These are phyloP conservation scores for Exophiala sideris DNA, from an alignment of 2,329 filamentous ascomycete genomes.

Conservation along the genomic window DNA sequence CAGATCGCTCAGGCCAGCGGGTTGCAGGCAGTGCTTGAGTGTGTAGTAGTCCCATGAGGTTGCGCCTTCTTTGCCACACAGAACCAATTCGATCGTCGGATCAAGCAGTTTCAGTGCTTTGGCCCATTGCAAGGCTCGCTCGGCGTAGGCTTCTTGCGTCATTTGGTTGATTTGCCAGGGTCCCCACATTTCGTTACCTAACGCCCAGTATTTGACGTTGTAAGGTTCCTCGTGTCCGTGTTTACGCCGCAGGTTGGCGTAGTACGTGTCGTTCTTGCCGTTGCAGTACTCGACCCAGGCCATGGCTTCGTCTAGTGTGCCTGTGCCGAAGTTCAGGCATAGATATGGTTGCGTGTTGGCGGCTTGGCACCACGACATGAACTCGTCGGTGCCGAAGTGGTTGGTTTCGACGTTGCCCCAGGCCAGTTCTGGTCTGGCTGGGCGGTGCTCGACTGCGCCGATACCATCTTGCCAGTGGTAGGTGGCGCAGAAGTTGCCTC, in stretches of 20 bases:
- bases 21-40: conserved; percentile 63
- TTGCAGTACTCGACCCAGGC: conserved; percentile 88
- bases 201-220: conserved; percentile 79
- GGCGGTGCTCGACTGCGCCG: conserved; percentile 67
- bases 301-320: conserved; percentile 41
- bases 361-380: conserved; percentile 73
- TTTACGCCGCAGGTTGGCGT: conserved; percentile 72
- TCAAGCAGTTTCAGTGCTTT: conserved; percentile 50
- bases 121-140: conserved; percentile 43
- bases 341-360: conserved; percentile 76
- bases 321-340: conserved; percentile 77
- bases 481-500: conserved; percentile 79
- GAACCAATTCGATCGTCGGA: conserved; percentile 64
- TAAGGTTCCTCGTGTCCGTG: conserved; percentile 76
- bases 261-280: conserved; percentile 70
- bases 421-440: conserved; percentile 68
- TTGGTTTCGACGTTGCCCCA: conserved; percentile 72
- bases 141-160: conserved; percentile 58
- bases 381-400: conserved; percentile 80
- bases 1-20: conserved; percentile 43
- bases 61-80: conserved; percentile 69
- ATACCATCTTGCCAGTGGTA: conserved; percentile 84
- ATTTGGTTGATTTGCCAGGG: conserved; percentile 58
- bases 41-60: conserved; percentile 71
- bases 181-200: conserved; percentile 69